These are phyloP conservation scores for Candida verbasci DNA, from an alignment of 805 yeast species.

Conservation along the genomic window DNA sequence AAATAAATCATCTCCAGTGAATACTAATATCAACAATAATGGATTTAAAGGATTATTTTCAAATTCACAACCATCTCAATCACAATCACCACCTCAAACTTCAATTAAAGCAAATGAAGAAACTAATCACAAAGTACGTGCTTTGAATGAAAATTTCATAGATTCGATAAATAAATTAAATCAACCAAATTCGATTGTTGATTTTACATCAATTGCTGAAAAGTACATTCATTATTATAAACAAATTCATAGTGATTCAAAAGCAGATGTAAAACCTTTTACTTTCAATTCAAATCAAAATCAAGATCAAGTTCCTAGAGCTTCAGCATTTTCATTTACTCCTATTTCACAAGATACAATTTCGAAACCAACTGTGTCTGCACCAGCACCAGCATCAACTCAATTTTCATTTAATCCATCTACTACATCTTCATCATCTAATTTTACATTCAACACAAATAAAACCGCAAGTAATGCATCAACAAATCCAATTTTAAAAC, in stretches of 20 bases:
- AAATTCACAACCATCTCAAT: not conserved
- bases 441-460: not conserved
- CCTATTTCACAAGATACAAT: constrained; percentile 1
- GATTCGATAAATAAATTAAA: constrained; percentile 43
- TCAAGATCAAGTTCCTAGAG: not conserved
- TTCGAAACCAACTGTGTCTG: not conserved
- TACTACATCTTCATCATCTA: not conserved
- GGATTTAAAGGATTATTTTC: constrained; percentile 5
- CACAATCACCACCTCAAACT: not conserved
- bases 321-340: constrained; percentile 4
- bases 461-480: not conserved
- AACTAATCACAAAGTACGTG: constrained; percentile 49
- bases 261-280: not conserved
- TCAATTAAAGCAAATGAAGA: constrained; percentile 13
- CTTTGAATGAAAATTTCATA: constrained; percentile 60
- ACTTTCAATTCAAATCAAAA: no score
- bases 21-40: not conserved
- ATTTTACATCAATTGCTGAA: constrained; percentile 50
- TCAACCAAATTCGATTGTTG: constrained; percentile 44
- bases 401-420: constrained; percentile 5
- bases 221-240: constrained; percentile 56
- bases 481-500: not conserved
- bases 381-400: not conserved
- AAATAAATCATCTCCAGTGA: not conserved
- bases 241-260: constrained; percentile 9